These are phyloP conservation scores for Chaetomium olivaceum DNA, from an alignment of 2,329 filamentous ascomycete genomes.

Conservation along the genomic window DNA sequence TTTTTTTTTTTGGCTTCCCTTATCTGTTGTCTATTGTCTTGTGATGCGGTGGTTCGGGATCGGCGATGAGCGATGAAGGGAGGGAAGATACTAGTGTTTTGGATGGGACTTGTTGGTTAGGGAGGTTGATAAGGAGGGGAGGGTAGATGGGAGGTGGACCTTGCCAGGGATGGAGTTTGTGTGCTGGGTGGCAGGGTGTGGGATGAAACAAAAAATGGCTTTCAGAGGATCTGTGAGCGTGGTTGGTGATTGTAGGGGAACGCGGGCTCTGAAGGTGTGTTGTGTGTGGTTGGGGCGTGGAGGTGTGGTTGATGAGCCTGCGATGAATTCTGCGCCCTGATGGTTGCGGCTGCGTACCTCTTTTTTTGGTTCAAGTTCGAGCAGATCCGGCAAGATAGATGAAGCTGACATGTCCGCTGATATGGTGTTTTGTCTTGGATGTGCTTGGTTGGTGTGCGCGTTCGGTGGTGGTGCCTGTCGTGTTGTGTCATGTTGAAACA, in stretches of 20 bases:
- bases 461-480: too few species aligned
- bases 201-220: background rate
- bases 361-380: background rate
- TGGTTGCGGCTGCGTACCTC: background rate
- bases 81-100: background rate
- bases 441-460: background rate
- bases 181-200: background rate
- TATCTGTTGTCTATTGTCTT: background rate
- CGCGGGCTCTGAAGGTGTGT: background rate
- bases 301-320: background rate
- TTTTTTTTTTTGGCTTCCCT: background rate
- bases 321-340: background rate
- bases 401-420: conserved; percentile 11
- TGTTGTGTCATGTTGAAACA: too few species aligned
- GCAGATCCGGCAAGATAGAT: conserved; percentile 19
- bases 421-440: background rate
- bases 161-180: background rate
- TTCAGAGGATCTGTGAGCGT: conserved; percentile 13
- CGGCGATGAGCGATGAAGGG: background rate
- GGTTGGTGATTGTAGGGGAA: conserved; percentile 10
- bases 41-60: background rate
- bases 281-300: too few species aligned
- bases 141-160: background rate
- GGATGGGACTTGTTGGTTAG: background rate
- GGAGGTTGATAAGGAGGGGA: background rate